Conservation (phyloP, 2,329 filamentous ascomycete genomes). For the Fusarium nodosum region DNA sequence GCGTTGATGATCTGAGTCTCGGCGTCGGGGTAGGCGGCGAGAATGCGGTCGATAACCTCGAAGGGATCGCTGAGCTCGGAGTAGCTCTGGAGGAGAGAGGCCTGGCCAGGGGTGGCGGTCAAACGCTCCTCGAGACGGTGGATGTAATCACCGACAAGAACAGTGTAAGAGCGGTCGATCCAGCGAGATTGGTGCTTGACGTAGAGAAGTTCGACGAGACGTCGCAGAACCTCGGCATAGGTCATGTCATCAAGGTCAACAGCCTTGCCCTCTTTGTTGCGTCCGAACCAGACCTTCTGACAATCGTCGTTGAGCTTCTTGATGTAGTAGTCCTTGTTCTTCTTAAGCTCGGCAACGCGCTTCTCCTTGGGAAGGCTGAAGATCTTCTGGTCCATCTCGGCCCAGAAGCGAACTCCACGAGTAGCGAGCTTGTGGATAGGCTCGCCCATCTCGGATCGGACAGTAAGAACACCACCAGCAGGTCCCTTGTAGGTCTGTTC, state of each 20-base stretch:
- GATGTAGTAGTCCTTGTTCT: conserved; percentile 91
- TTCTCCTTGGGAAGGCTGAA: conserved; percentile 97
- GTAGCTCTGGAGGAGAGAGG: conserved; percentile 90
- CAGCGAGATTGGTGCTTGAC: conserved; percentile 91
- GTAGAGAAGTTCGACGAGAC: conserved; percentile 91
- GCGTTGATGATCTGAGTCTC: conserved; percentile 95
- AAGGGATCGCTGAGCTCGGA: conserved; percentile 88
- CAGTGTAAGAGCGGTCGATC: conserved; percentile 88
- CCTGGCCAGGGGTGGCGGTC: conserved; percentile 76
- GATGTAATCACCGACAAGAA: conserved; percentile 93
- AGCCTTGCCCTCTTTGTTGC: conserved; percentile 82
- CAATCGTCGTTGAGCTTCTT: conserved; percentile 96
- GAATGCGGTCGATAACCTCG: conserved; percentile 80
- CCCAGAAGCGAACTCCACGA: conserved; percentile 95
- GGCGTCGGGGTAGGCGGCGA: conserved; percentile 87
- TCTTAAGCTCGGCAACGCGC: conserved; percentile 87
- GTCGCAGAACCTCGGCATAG: conserved; percentile 86
- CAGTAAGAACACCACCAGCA: conserved; percentile 94
- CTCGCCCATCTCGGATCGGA: conserved; percentile 98
- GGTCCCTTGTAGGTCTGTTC: conserved; percentile 93
- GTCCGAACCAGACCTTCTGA: conserved; percentile 97
- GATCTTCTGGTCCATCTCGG: conserved; percentile 99
- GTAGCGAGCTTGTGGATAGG: conserved; percentile 99
- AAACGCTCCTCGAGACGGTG: conserved; percentile 97
- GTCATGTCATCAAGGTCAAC: conserved; percentile 97